Evolutionary conservation across 495 filamentous ascomycete genomes (phyloP), one percentile per base, ranked within the genome.

Genomic region (Neurospora tetrasperma): DNA sequence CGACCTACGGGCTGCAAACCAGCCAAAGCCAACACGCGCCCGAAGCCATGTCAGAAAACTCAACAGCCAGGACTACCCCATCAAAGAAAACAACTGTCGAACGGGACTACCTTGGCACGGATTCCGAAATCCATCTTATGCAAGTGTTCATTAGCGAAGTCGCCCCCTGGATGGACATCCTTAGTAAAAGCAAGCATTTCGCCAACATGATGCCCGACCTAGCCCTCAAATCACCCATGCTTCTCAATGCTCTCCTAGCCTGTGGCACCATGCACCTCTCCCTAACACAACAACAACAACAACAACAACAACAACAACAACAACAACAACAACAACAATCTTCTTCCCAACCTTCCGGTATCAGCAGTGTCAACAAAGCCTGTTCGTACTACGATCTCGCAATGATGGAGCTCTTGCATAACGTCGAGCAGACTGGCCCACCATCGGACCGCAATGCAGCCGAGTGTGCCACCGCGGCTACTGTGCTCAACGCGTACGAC

Each of bases 61-160:
- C 27, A 14, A 66, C 27, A 35, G 3, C 54, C 14, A 35, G 11
- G 20, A 38, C 38, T 20, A 69, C 35, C 14, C 44, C 27, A 40
- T 27, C 16, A 18, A 41, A 69, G 23, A 69, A 39, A 40, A 8
- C 35, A 0, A 69, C 73, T 4, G 80, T 78, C 66, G 82, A 84
- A 27, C 83, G 85, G 40, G 81, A 86, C 23, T 92, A 86, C 74
- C 83, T 98, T 38, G 88, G 87, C 72, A 87, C 87, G 16, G 88
- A 90, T 3, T 91, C 97, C 66, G 92, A 97, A 79, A 86, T 94
- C 2, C 84, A 90, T 48, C 92, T 93, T 76, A 92, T 99, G 89
- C 93, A 96, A 78, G 89, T 92, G 0, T 99, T 97, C 78, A 89
- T 96, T 38, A 93, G 97, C 77, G 92, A 97, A 75, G 91, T 99